Percentiles rank a stretch among this genome's conserved stretches.
phyloP scores from a whole-genome alignment of 495 filamentous ascomycete species.

The Diplogelasinospora grovesii region DNA sequence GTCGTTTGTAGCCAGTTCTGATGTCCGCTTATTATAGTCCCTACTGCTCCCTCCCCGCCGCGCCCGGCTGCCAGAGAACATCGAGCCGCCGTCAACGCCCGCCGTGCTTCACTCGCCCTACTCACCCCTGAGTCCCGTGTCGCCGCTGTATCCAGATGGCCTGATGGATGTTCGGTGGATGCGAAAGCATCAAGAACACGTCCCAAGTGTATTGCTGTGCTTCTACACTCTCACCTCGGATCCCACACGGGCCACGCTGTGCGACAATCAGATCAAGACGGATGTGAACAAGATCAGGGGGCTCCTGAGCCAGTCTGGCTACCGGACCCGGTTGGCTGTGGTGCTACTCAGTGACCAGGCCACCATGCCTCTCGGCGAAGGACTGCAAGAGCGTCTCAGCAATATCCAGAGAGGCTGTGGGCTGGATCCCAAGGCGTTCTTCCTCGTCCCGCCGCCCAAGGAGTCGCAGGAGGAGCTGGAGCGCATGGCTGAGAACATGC shows the following conservation, averaged over 20 bases:
- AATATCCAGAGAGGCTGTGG: slow-evolving; percentile 70
- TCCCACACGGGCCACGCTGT: slow-evolving; percentile 57
- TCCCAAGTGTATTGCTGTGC: slow-evolving; percentile 74
- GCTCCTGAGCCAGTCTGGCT: slow-evolving; percentile 57
- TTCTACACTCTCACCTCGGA: slow-evolving; percentile 68
- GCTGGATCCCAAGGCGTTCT: slow-evolving; percentile 65
- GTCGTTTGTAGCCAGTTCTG: slow-evolving; percentile 2
- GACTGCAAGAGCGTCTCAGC: slow-evolving; percentile 58
- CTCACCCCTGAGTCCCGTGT: slow-evolving; percentile 76
- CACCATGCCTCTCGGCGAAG: slow-evolving; percentile 50
- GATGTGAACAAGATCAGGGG: slow-evolving; percentile 73
- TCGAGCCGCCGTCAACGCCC: slow-evolving; percentile 37
- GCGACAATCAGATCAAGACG: slow-evolving; percentile 82
- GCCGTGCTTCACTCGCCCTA: slow-evolving; percentile 74
- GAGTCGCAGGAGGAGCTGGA: slow-evolving; percentile 53
- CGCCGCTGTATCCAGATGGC: slow-evolving; percentile 79
- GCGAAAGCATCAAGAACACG: slow-evolving; percentile 71
- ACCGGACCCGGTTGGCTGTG: slow-evolving; percentile 67
- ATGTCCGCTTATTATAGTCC: slow-evolving; percentile 30
- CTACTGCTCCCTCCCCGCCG: slow-evolving; percentile 44
- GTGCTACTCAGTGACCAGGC: slow-evolving; percentile 68
- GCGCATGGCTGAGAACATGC: slow-evolving; percentile 50
- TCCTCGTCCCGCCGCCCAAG: slow-evolving; percentile 52
- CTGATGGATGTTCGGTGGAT: slow-evolving; percentile 75
- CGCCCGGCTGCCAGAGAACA: slow-evolving; percentile 43